phyloP scores from a whole-genome alignment of 2,329 filamentous ascomycete species.

The Ceratocystis alfenasii region DNA sequence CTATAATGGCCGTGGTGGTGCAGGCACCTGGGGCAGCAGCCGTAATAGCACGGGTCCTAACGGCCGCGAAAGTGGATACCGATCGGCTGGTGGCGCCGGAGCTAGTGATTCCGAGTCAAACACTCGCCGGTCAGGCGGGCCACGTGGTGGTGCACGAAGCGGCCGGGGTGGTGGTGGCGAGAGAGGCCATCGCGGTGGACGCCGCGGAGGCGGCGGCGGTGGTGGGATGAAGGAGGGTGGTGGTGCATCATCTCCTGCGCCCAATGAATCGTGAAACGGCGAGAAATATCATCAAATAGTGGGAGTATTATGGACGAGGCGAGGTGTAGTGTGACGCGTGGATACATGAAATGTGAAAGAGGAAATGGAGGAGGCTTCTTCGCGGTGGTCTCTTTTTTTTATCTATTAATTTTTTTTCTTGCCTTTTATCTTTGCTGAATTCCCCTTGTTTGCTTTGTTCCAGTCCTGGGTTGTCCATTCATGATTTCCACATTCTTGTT shows the following conservation, averaged over 20 bases:
- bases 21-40: constrained; percentile 56
- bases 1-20: constrained; percentile 49
- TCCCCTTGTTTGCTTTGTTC: neutral
- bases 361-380: neutral
- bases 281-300: neutral
- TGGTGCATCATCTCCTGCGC: constrained; percentile 42
- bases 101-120: constrained; percentile 57
- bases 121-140: constrained; percentile 35
- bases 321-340: neutral
- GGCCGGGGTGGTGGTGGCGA: constrained; percentile 40
- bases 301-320: neutral
- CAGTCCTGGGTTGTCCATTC: neutral
- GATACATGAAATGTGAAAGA: neutral
- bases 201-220: constrained; percentile 42
- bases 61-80: constrained; percentile 58
- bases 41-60: constrained; percentile 47
- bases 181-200: constrained; percentile 36
- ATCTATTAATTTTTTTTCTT: constrained; percentile 6
- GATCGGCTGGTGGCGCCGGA: constrained; percentile 57
- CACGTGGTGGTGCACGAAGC: constrained; percentile 46
- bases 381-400: neutral
- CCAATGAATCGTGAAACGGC: constrained; percentile 28
- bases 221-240: constrained; percentile 46
- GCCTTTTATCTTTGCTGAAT: neutral
- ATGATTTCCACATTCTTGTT: neutral